Base-by-base conservation (phyloP, 306 rosid genomes). In the Quercus gilva region DNA sequence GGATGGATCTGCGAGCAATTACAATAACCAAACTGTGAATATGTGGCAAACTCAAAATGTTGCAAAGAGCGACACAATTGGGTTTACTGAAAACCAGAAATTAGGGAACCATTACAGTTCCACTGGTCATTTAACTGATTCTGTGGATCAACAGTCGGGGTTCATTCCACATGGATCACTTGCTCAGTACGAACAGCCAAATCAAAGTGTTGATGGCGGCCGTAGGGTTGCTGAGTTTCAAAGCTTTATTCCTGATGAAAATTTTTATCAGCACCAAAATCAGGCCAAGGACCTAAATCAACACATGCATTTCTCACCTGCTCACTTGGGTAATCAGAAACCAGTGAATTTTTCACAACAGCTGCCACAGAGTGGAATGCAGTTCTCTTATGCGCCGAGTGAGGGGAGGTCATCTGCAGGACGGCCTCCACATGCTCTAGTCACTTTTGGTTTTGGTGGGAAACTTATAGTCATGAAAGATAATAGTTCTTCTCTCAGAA, bases 401-500 rank as follows among this genome's bases (percentile, higher is more conserved):
- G 85, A 56, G 43, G 97, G 82, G 76, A 85, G 93, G 81, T 88
- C 97, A 72, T 91, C 94, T 4, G 94, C 88, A 61, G 97, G 97
- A 49, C 97, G 97, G 13, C 98, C 98, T 84, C 87, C 93, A 56
- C 98, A 92, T 86, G 91, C 97, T 51, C 75, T 94, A 18, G 98
- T 84, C 45, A 89, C 97, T 56, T 94, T 94, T 55, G 97, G 98
- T 29, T 94, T 94, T 84, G 98, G 98, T 26, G 97, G 98, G 74
- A 94, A 92, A 83, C 98, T 94, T 83, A 56, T 94, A 29, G 65
- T 94, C 79, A 88, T 88, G 98, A 92, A 94, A 80, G 92, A 88
- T 78, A 83, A 80, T 65, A 87, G 86, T 84, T 75, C 74, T 25
- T 67, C n/a, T 35, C 56, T 74, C 75, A 80, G 78, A 15, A 87